These are phyloP conservation scores for Cryphonectria carpinicola DNA, from an alignment of 2,329 filamentous ascomycete genomes.

Conservation along the genomic window DNA sequence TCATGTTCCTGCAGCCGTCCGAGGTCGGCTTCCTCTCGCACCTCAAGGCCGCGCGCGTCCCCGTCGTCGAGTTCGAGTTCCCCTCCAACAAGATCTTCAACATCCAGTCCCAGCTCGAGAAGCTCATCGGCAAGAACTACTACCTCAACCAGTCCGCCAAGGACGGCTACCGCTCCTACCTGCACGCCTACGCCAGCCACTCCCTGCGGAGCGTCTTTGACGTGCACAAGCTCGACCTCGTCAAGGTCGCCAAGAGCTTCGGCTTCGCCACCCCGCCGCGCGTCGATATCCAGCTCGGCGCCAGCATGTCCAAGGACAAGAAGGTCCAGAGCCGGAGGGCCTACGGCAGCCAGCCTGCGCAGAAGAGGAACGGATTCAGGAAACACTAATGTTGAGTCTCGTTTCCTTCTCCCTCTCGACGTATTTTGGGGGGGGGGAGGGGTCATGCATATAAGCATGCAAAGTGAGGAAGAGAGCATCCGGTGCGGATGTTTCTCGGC, in stretches of 20 bases:
- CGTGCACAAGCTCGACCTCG: slow-evolving; percentile 78
- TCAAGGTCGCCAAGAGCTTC: slow-evolving; percentile 84
- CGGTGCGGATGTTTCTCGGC: neutral
- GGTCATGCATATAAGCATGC: too few relatives aligned
- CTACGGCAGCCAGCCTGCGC: slow-evolving; percentile 79
- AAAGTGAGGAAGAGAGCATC: neutral
- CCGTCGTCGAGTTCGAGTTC: slow-evolving; percentile 95
- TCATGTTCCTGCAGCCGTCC: slow-evolving; percentile 91
- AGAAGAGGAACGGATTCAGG: slow-evolving; percentile 40
- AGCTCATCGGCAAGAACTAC: slow-evolving; percentile 93
- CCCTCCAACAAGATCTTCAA: slow-evolving; percentile 90
- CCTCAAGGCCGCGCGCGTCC: slow-evolving; percentile 87
- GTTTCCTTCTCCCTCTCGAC: neutral
- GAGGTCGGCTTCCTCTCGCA: slow-evolving; percentile 93
- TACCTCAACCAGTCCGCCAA: slow-evolving; percentile 88
- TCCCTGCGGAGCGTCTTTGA: slow-evolving; percentile 83
- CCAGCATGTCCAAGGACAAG: slow-evolving; percentile 75
- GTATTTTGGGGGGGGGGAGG: too few relatives aligned
- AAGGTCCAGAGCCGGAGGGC: slow-evolving; percentile 66
- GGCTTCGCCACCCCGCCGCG: slow-evolving; percentile 78
- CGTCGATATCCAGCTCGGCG: slow-evolving; percentile 77
- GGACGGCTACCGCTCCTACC: slow-evolving; percentile 83
- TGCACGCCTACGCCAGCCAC: slow-evolving; percentile 93
- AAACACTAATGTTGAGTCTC: neutral
- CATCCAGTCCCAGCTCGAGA: slow-evolving; percentile 89